Base-by-base conservation (phyloP, 2,329 filamentous ascomycete species). In the Juglanconis juglandina region DNA sequence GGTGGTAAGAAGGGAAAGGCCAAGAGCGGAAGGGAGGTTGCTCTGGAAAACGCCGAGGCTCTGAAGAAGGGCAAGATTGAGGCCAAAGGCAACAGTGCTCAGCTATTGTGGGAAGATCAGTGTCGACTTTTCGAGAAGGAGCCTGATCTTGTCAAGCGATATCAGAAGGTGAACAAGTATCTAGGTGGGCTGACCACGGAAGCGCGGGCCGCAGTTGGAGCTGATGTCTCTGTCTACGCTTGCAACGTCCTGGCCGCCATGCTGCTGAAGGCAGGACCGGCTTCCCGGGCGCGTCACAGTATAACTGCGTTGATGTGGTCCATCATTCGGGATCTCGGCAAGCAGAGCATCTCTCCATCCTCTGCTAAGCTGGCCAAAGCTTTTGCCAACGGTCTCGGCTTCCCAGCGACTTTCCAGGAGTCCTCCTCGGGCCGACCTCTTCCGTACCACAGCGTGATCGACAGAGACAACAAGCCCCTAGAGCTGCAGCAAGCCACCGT, bases 111-210 rank as follows among this genome's bases (percentile, higher is more conserved):
- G 82, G 69, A 71, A 35, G 54, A 69, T 63, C 73, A 76, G 3
- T 79, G 77, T 63, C 71, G 71, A 34, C 75, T 78, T 41, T 74
- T 86, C 9, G 76, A 83, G 42, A 77, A 76, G 30, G 78, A 81
- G 58, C 60, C 61, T 2, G 73, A 76, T 46, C 66, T 77, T 9
- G 69, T 76, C 9, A 73, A 71, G 34, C 75, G 80, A 53, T 86
- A 82, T 64, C 68, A 75, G 32, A 81, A 79, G 62, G 75, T 77
- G 0, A 73, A 78, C 48, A 77, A 78, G 44, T 83, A 84, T 63
- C 68, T 86, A 4, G 64, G 66, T 7, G 72, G 71, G 33, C 71
- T 82, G 32, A 71, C 75, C 5, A 69, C 73, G 35, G 66, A 74
- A 17, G 64, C 71, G n/a, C 64, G 51, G 8, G 49, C 57, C 1